A percentile compares a stretch with the other conserved stretches of the same genome.
Evolutionary conservation across 768 basidiomycete species (phyloP).

Genomic region (Naganishia friedmannii): DNA sequence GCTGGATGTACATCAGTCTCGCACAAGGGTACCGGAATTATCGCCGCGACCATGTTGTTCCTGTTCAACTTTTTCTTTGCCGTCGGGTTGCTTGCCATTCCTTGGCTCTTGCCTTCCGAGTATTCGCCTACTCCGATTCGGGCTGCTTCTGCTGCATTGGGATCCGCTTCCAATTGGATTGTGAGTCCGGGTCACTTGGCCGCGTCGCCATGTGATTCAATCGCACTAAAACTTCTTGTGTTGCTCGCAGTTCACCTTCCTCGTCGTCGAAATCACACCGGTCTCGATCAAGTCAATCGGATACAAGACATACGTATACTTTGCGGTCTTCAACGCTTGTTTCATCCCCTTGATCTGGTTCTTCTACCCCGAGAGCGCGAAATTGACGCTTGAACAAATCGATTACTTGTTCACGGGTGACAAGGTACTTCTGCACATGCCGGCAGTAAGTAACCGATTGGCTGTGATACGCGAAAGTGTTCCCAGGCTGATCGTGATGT

Average conservation of each 20-base stretch:
- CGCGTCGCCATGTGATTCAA: neutral
- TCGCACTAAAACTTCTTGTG: neutral
- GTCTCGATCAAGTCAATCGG: constrained; percentile 52
- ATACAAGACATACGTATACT: constrained; percentile 51
- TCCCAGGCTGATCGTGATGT: neutral
- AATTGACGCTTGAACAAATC: constrained; percentile 53
- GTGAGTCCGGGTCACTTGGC: neutral
- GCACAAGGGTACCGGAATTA: constrained; percentile 47
- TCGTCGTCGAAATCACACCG: constrained; percentile 53
- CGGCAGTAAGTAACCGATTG: neutral
- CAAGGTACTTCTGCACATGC: constrained; percentile 14
- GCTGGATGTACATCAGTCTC: constrained; percentile 39
- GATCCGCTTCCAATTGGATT: constrained; percentile 34
- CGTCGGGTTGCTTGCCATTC: constrained; percentile 31
- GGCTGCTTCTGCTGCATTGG: constrained; percentile 32
- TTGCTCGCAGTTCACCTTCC: constrained; percentile 49
- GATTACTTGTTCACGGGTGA: constrained; percentile 53
- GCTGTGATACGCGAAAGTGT: neutral
- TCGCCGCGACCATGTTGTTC: constrained; percentile 54
- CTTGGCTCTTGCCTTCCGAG: constrained; percentile 34
- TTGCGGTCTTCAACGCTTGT: constrained; percentile 47
- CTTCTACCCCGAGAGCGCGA: constrained; percentile 50
- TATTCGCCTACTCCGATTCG: constrained; percentile 33
- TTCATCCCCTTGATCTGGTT: constrained; percentile 52
- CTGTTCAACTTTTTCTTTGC: constrained; percentile 51